Evolutionary conservation across 495 filamentous ascomycete species (phyloP), one percentile per base, ranked within the genome.

Genomic region (Aspergillus cavernicola): DNA sequence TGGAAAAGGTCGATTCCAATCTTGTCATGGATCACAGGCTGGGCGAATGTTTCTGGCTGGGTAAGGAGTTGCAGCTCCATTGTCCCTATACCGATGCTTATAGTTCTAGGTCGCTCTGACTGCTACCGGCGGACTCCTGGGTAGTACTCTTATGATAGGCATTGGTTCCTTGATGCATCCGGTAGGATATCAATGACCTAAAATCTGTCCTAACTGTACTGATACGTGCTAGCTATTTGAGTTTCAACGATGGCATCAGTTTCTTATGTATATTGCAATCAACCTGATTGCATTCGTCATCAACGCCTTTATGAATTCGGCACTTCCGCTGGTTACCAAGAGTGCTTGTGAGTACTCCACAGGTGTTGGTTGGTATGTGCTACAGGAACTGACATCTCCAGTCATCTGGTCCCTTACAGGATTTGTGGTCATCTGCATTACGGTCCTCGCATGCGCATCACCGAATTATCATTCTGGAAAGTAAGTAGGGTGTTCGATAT

Each of bases 1-100:
- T 83, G 78, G 73, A 67, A 73, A 57, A 69, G 63, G 40, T 87
- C 78, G 78, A 80, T 82, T 39, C 81, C 81, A 1, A 65, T 83
- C 18, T 68, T 89, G 6, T 83, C 79, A 10, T 90, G 83, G 80
- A 80, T 84, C 26, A 87, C 84, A 0, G 87, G 87, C 9, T 90
- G 86, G 86, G 82, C 89, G 52, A 89, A 87, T 63, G 80, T 85
- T 24, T 80, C 81, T 26, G 87, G 85, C 15, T 89, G 86, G 86
- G 85, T 89, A 37, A 35, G n/a, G 56, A 42, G 26, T 40, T 6
- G 13, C 13, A 20, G 8, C 44, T 18, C 7, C 11, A 9, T n/a
- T 26, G 43, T 11, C 11, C n/a, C 11, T 11, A 42, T 18, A 20
- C 33, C 4, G 19, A 23, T 20, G 11, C 43, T 46, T 22, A 46